phyloP scores from a whole-genome alignment of 2,329 filamentous ascomycete genomes.

The Colletotrichum shisoi region DNA sequence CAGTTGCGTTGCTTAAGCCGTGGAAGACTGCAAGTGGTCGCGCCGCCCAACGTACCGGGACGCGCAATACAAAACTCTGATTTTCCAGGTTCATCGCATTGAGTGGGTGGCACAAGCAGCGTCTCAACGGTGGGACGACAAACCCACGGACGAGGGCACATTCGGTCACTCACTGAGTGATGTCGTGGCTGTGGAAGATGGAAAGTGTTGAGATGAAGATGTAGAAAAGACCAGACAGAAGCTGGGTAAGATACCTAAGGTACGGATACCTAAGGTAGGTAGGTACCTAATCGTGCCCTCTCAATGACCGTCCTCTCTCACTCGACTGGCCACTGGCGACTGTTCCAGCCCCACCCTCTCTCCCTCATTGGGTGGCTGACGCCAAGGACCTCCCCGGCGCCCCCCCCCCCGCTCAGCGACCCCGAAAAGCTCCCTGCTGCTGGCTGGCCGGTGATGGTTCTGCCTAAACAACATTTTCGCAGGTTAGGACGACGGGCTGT shows the following conservation, averaged over 20 bases:
- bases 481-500: background rate
- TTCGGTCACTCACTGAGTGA: background rate
- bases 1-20: no score
- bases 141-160: background rate
- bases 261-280: no score
- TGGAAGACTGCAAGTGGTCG: no score
- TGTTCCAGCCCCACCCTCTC: background rate
- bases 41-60: no score
- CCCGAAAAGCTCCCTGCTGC: background rate
- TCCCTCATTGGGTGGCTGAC: constrained; percentile 1
- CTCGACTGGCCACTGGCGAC: constrained; percentile 11
- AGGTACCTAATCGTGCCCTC: background rate
- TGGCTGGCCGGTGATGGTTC: background rate
- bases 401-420: background rate
- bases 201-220: constrained; percentile 18
- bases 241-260: no score
- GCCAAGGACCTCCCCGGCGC: background rate
- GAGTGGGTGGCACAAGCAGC: constrained; percentile 26
- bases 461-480: background rate
- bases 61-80: background rate
- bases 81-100: constrained; percentile 35
- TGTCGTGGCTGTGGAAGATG: background rate
- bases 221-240: no score
- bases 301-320: constrained; percentile 13
- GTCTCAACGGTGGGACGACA: constrained; percentile 37